Evolutionary conservation across 106 monocot genomes (phyloP).

Genomic region (Dactylorhiza incarnata): DNA sequence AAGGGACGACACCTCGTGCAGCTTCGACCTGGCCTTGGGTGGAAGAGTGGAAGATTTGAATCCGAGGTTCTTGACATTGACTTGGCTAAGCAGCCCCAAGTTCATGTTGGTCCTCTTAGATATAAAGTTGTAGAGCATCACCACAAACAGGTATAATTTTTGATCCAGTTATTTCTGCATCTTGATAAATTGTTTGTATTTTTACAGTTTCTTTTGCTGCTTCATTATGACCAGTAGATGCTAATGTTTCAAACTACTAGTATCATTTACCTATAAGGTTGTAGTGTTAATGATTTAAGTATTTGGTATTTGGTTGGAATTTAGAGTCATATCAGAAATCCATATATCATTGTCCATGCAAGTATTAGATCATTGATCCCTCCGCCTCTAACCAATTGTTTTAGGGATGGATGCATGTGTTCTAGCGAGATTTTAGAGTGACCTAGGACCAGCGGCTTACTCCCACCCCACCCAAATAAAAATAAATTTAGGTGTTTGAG

Average conservation of each 20-base stretch:
- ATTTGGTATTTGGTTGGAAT: neutral
- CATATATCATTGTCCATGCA: neutral
- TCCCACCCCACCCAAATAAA: too few relatives aligned
- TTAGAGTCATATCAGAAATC: too few relatives aligned
- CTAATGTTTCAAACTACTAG: neutral
- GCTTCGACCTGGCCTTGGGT: conserved; percentile 47
- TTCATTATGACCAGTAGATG: neutral
- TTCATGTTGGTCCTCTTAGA: conserved; percentile 74
- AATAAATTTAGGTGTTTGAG: too few relatives aligned
- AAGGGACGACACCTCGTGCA: conserved; percentile 72
- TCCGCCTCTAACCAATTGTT: neutral
- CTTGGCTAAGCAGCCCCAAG: conserved; percentile 55
- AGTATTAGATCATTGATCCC: neutral
- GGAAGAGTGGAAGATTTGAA: conserved; percentile 46
- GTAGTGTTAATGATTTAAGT: neutral
- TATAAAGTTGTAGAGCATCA: conserved; percentile 57
- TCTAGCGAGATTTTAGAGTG: neutral
- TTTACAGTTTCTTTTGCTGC: neutral
- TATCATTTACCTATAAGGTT: neutral
- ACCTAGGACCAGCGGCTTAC: too few relatives aligned
- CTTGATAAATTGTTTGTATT: neutral
- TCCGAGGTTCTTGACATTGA: conserved; percentile 86
- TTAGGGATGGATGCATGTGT: neutral
- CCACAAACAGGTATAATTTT: conserved; percentile 60
- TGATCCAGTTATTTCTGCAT: neutral